Evolutionary conservation across 805 yeast genomes (phyloP).

Genomic region (Teunomyces gatunensis): DNA sequence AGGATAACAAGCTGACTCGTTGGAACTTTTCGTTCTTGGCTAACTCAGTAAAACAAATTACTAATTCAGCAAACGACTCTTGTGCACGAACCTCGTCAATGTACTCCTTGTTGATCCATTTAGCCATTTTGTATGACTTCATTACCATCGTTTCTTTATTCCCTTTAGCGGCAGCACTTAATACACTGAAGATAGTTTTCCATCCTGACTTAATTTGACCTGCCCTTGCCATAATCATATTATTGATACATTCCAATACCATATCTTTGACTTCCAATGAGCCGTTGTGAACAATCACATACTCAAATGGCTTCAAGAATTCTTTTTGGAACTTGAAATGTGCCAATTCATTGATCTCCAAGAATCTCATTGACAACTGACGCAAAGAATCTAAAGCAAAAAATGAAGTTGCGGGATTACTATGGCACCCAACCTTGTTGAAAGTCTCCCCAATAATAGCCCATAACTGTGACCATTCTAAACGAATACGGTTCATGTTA

Average conservation of each 20-base stretch:
- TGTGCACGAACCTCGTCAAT: constrained; percentile 63
- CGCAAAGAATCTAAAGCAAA: constrained; percentile 94
- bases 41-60: constrained; percentile 72
- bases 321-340: constrained; percentile 96
- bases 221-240: constrained; percentile 77
- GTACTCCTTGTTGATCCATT: constrained; percentile 59
- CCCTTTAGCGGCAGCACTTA: constrained; percentile 69
- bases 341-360: constrained; percentile 89
- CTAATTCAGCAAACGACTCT: constrained; percentile 64
- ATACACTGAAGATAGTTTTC: constrained; percentile 80
- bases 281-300: constrained; percentile 65
- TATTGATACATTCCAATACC: constrained; percentile 86
- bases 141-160: constrained; percentile 56
- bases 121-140: constrained; percentile 62
- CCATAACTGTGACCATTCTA: constrained; percentile 97
- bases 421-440: constrained; percentile 78
- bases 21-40: constrained; percentile 85
- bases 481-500: constrained; percentile 92
- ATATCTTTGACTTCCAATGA: constrained; percentile 75
- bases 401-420: constrained; percentile 71
- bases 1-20: constrained; percentile 73
- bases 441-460: constrained; percentile 87
- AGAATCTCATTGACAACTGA: constrained; percentile 87
- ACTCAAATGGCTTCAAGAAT: constrained; percentile 86
- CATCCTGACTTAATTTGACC: constrained; percentile 85